phyloP scores from a whole-genome alignment of 768 basidiomycete species.

The Chalciporus piperatus region DNA sequence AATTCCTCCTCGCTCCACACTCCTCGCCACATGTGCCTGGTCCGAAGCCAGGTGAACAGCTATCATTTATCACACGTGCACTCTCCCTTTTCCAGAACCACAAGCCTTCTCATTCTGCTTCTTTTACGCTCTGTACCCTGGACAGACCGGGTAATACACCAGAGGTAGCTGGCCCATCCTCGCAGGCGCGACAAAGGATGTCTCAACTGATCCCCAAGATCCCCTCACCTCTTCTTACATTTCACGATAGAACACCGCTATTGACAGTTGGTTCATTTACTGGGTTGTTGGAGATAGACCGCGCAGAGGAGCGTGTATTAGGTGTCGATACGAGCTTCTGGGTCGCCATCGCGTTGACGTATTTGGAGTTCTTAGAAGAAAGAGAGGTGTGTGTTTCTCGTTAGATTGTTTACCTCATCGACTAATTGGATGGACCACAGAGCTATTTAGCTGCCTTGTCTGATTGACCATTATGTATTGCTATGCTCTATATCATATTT shows the following conservation, averaged over 20 bases:
- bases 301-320: conserved; percentile 49
- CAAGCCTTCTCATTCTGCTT: conserved; percentile 56
- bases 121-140: conserved; percentile 50
- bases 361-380: conserved; percentile 74
- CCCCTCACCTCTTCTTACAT: conserved; percentile 54
- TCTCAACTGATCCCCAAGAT: conserved; percentile 23
- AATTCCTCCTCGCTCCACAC: conserved; percentile 53
- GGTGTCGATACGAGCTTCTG: conserved; percentile 79
- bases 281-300: conserved; percentile 64
- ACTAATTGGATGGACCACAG: conserved; percentile 31
- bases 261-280: conserved; percentile 55
- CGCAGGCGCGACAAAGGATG: conserved; percentile 20
- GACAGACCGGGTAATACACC: conserved; percentile 16
- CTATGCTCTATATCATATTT: conserved; percentile 9
- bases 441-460: conserved; percentile 55
- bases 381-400: conserved; percentile 55
- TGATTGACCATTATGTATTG: conserved; percentile 31
- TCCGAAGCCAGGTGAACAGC: conserved; percentile 27
- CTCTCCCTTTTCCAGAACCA: conserved; percentile 46
- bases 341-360: conserved; percentile 71
- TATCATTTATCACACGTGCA: conserved; percentile 50
- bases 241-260: conserved; percentile 71
- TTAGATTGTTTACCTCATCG: not conserved
- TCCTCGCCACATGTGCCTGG: conserved; percentile 36
- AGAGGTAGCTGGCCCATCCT: conserved; percentile 19